phyloP scores from a whole-genome alignment of 2,329 filamentous ascomycete species.

The Colletotrichum eremochloae region DNA sequence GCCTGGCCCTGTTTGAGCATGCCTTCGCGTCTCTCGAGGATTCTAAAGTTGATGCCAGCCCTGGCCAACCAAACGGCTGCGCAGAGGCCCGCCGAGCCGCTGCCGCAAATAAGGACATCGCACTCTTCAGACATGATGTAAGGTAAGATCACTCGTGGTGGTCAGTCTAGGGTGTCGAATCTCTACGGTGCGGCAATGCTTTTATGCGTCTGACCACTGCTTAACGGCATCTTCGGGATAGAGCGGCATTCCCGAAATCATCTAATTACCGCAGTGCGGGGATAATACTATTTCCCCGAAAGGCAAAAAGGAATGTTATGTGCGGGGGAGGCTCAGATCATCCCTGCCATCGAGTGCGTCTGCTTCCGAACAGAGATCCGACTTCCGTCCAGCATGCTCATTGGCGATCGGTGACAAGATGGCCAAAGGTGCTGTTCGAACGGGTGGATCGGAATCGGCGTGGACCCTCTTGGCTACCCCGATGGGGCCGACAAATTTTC shows the following conservation, averaged over 20 bases:
- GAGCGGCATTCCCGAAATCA: not conserved
- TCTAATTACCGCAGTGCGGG: constrained; percentile 10
- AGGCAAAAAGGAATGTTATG: too few relatives aligned
- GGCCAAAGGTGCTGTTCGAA: not conserved
- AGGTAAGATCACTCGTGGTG: too few relatives aligned
- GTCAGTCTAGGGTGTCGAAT: not conserved
- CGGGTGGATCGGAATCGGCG: constrained; percentile 13
- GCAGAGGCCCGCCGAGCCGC: constrained; percentile 56
- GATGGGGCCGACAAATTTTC: constrained; percentile 12
- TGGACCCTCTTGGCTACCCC: not conserved
- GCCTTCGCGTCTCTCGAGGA: constrained; percentile 52
- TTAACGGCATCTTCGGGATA: not conserved
- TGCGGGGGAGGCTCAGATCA: constrained; percentile 5
- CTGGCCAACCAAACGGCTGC: constrained; percentile 58
- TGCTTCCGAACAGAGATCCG: constrained; percentile 7
- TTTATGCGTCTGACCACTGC: not conserved
- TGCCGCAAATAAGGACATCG: constrained; percentile 38
- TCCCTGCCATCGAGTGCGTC: not conserved
- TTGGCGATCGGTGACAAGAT: not conserved
- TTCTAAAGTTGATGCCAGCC: constrained; percentile 55
- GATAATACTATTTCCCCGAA: constrained; percentile 13
- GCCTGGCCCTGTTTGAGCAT: constrained; percentile 64
- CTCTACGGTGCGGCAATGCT: too few relatives aligned
- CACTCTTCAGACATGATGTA: constrained; percentile 21
- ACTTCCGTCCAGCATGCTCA: constrained; percentile 1